Base-by-base conservation (phyloP, 805 yeast species). In the Cyberlindnera amylophila region DNA sequence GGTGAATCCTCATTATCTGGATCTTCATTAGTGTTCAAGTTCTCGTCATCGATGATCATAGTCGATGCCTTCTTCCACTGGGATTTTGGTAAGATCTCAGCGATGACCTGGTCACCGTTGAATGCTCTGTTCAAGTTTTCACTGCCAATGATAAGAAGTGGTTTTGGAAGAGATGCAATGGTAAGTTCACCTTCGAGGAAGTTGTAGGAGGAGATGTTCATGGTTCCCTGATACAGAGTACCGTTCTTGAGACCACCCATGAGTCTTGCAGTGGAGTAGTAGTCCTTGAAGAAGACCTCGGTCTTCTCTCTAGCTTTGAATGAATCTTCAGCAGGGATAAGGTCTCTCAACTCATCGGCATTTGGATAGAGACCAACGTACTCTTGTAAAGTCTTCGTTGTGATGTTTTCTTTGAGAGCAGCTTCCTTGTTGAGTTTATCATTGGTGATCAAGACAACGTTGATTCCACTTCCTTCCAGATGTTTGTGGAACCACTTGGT, bases 181-280 rank as follows among this genome's bases (percentile, higher is more conserved):
- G 78, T 74, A 2, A 93, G 82, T 1, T 85, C 74, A 38, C 96
- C 99, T 66, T 93, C 96, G 44, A 90, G 70, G 56, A 85, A 82
- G 61, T 93, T 93, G 62, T 88, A 93, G 15, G 89, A 81, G 4
- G 91, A 86, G 14, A 90, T 79, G 52, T 79, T 77, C 53, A 93
- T 73, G 23, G 72, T 72, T 26, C 99, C 99, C 64, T 88, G 96
- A 59, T 83, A 85, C 35, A 93, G 67, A 11, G 91, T 81, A 17
- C 96, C 96, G 54, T 81, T 85, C 58, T 83, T 85, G 47, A 91
- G 63, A 34, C 99, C 99, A 38, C 96, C 98, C 77, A 88, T 79
- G 12, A 89, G 70, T 65, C 96, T 75, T 0, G 98, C 78, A 34
- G 81, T 77, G 4, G 90, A 64, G 60, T 85, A 87, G 58, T 88